These are phyloP conservation scores for Brassica rapa DNA, from an alignment of 345 rosid genomes.

Conservation along the genomic window DNA sequence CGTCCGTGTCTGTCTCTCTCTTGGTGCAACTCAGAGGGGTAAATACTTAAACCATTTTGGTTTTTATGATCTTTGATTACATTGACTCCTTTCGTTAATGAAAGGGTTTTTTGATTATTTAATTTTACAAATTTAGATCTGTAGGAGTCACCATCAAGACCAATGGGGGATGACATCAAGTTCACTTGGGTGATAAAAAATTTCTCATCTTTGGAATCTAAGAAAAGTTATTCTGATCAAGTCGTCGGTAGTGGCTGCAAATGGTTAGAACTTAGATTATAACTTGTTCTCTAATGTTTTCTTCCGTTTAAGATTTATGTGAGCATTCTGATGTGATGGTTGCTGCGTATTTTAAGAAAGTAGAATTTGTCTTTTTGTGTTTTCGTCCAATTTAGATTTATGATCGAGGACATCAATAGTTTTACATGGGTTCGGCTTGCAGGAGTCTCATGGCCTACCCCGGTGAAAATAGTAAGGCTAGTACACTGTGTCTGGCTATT, in stretches of 20 bases:
- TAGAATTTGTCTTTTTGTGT: neutral
- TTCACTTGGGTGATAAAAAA: slow-evolving; percentile 9
- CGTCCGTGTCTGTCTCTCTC: neutral
- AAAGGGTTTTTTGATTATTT: neutral
- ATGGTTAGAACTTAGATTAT: neutral
- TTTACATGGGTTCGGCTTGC: slow-evolving; percentile 35
- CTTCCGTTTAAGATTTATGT: neutral
- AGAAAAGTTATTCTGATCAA: neutral
- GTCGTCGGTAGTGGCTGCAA: neutral
- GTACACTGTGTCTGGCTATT: neutral
- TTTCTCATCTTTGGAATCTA: neutral
- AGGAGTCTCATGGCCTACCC: slow-evolving; percentile 80
- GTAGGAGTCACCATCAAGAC: neutral
- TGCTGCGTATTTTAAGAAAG: neutral
- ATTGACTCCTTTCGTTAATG: neutral
- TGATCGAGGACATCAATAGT: neutral
- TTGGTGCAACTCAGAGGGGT: neutral
- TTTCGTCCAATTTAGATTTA: neutral
- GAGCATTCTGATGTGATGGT: neutral
- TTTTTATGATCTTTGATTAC: neutral
- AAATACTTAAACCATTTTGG: neutral
- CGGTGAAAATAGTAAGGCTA: slow-evolving; percentile 48
- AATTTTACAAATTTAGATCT: neutral
- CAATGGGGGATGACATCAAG: neutral
- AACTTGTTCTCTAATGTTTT: neutral